Percentiles rank a stretch among this genome's conserved stretches.
Evolutionary conservation across 2,329 filamentous ascomycete species (phyloP).

Genomic region (Penicillium sp.): DNA sequence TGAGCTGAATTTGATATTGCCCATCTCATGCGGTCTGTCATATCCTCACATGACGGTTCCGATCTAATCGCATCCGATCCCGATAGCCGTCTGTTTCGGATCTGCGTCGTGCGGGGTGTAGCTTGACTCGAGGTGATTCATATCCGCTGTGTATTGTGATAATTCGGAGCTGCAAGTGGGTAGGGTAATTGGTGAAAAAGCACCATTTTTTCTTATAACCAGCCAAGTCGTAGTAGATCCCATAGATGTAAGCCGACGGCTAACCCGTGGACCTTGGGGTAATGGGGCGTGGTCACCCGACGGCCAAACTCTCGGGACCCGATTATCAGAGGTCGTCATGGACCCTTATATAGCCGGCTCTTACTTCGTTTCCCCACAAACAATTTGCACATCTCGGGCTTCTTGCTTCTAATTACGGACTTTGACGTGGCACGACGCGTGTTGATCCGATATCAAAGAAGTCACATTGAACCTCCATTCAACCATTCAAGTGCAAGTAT

Average conservation of each 20-base stretch:
- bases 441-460: neutral
- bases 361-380: neutral
- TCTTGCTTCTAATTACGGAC: neutral
- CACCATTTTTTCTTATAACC: neutral
- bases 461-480: neutral
- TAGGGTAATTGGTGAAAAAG: too few species aligned
- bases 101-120: neutral
- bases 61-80: constrained; percentile 5
- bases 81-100: constrained; percentile 2
- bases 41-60: neutral
- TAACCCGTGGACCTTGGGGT: neutral
- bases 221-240: neutral
- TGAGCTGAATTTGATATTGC: neutral
- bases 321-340: constrained; percentile 2
- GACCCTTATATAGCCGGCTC: constrained; percentile 2
- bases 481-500: neutral
- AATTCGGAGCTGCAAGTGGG: neutral
- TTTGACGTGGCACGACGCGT: neutral
- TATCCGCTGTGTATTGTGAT: too few species aligned
- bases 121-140: neutral
- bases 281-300: constrained; percentile 11
- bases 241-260: neutral
- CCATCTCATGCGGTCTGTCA: neutral
- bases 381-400: neutral
- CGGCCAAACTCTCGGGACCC: constrained; percentile 13